phyloP scores from a whole-genome alignment of 345 rosid genomes.

The Euphorbia tirucalli region DNA sequence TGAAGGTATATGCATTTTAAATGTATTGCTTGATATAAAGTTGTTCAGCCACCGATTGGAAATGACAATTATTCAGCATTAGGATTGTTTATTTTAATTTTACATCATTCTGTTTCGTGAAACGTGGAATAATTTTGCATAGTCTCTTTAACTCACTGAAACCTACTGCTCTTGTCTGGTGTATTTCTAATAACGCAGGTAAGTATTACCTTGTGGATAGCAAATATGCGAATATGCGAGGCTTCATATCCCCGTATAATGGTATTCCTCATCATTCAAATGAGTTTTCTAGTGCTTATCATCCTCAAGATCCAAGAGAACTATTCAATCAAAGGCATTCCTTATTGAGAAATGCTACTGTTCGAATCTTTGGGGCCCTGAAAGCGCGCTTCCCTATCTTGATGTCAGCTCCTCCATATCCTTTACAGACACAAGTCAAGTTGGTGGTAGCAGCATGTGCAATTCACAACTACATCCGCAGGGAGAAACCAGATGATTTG shows the following conservation, averaged over 20 bases:
- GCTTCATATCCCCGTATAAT: constrained; percentile 69
- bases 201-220: constrained; percentile 75
- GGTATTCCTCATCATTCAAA: constrained; percentile 39
- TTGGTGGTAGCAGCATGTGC: constrained; percentile 83
- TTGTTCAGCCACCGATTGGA: not conserved
- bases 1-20: constrained; percentile 46
- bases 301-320: constrained; percentile 58
- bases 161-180: constrained; percentile 5
- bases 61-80: not conserved
- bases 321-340: constrained; percentile 78
- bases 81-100: not conserved
- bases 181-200: constrained; percentile 41
- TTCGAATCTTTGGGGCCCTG: constrained; percentile 58
- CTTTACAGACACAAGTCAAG: constrained; percentile 82
- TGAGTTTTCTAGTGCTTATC: constrained; percentile 44
- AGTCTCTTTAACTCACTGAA: constrained; percentile 6
- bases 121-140: not conserved
- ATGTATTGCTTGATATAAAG: not conserved
- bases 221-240: constrained; percentile 63
- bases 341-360: constrained; percentile 44
- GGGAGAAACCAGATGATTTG: constrained; percentile 72
- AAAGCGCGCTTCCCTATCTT: constrained; percentile 84
- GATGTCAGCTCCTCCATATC: constrained; percentile 83
- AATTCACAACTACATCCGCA: constrained; percentile 68
- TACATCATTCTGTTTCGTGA: not conserved